Evolutionary conservation across 2,329 filamentous ascomycete species (phyloP).

Genomic region (Penicillium sumatraense): DNA sequence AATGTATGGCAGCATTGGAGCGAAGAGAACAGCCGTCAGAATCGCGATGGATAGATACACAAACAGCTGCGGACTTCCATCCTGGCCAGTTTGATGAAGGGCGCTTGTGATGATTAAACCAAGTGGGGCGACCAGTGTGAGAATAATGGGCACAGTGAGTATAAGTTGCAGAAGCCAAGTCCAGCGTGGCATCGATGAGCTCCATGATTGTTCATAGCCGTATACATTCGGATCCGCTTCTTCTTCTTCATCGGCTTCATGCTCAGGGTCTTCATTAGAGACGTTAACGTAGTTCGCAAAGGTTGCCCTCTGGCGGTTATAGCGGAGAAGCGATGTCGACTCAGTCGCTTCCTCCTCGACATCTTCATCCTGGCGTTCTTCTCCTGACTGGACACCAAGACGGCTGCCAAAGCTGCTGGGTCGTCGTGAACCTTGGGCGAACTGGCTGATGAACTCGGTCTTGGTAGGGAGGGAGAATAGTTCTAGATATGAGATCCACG

Average conservation of each 20-base stretch:
- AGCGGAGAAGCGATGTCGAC: conserved; percentile 60
- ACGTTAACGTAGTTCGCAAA: conserved; percentile 59
- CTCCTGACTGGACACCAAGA: conserved; percentile 48
- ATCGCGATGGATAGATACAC: conserved; percentile 73
- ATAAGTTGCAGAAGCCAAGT: conserved; percentile 88
- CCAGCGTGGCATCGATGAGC: conserved; percentile 75
- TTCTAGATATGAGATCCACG: conserved; percentile 77
- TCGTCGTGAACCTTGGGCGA: conserved; percentile 50
- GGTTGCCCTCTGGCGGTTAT: conserved; percentile 54
- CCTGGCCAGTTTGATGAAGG: conserved; percentile 78
- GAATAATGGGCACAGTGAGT: conserved; percentile 74
- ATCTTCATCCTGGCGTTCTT: conserved; percentile 39
- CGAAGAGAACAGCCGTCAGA: conserved; percentile 71
- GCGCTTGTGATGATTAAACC: conserved; percentile 73
- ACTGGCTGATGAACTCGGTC: conserved; percentile 66
- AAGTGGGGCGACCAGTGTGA: conserved; percentile 78
- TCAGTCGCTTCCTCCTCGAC: conserved; percentile 54
- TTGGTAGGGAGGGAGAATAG: conserved; percentile 77
- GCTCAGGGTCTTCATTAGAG: conserved; percentile 32
- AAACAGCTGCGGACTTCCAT: conserved; percentile 73
- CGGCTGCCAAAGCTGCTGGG: conserved; percentile 45
- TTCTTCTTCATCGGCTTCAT: conserved; percentile 33
- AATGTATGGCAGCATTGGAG: conserved; percentile 80
- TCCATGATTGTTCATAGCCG: conserved; percentile 84
- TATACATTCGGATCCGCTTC: conserved; percentile 53